Evolutionary conservation across 257 asterid genomes (phyloP).

Genomic region (Salvia splendens): DNA sequence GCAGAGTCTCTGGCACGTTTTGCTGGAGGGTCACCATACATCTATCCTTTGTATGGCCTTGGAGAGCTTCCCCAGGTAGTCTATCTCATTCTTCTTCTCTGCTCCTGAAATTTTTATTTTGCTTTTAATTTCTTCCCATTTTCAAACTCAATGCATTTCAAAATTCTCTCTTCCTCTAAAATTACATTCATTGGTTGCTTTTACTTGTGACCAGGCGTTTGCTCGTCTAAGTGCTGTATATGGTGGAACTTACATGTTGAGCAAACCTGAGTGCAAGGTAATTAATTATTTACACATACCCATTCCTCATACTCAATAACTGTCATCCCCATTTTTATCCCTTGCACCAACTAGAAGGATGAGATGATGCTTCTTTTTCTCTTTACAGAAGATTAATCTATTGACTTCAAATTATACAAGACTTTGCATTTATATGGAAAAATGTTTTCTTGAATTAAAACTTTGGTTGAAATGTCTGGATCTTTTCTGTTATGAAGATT

Average conservation of each 20-base stretch:
- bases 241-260: constrained; percentile 98
- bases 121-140: neutral
- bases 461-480: neutral
- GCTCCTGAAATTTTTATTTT: neutral
- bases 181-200: neutral
- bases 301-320: neutral
- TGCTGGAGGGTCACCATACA: constrained; percentile 98
- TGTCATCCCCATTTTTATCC: neutral
- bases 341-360: neutral
- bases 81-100: constrained; percentile 16
- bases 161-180: neutral
- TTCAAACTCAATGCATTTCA: neutral
- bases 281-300: constrained; percentile 29
- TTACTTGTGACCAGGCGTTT: constrained; percentile 63
- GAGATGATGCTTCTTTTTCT: constrained; percentile 3
- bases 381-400: neutral
- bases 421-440: neutral
- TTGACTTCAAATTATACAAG: constrained; percentile 7
- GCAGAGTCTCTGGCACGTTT: constrained; percentile 90
- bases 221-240: constrained; percentile 98
- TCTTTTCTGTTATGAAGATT: neutral
- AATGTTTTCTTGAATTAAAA: constrained; percentile 18
- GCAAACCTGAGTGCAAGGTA: constrained; percentile 96
- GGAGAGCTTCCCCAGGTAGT: constrained; percentile 99
- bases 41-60: constrained; percentile 90